Base-by-base conservation (phyloP, 1,284 basidiomycete species). In the Coniferiporia weirii region DNA sequence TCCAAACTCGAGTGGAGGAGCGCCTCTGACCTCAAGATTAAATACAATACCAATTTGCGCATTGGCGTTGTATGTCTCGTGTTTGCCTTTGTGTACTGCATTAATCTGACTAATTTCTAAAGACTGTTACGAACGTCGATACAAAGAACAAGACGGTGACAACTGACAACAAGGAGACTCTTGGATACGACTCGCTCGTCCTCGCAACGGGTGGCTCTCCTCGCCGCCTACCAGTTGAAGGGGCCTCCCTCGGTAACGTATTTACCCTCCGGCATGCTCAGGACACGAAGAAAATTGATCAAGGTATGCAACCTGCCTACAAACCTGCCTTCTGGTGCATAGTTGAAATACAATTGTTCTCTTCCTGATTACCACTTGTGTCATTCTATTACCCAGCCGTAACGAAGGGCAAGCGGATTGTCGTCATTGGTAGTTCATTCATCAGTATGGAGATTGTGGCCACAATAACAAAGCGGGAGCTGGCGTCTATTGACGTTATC, bases 401-500 rank as follows among this genome's bases (percentile, higher is more conserved):
- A 9, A 73, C 83, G 68, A 84, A 88, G 67, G 89, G 89, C 32
- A 89, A 91, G 67, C 81, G 84, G 56, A 73, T 92, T 51, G 91
- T 95, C 36, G 82, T 97, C 36, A 89, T 97, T 63, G 95, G 95
- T 1, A 90, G 87, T 36, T 92, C 89, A 17, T 98, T 97, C 75
- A 98, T 98, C 68, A 88, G 91, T 56, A 93, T 98, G 89, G 95
- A 98, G 71, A 77, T 93, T 9, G 92, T 93, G 4, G 81, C 79
- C 13, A 90, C 92, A 0, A 75, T 93, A 0, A 70, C 84, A 4
- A 88, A 87, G 68, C 86, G 87, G 59, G 89, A 87, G 72, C 82
- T 90, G 15, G 85, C 83, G 36, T 85, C 85, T 32, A 84, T 92
- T 57, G 83, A 91, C 61, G 87, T 96, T 55, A 83, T 98, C 56